Percentiles rank a stretch among this genome's conserved stretches.
Evolutionary conservation across 2,329 filamentous ascomycete species (phyloP).

Genomic region (Xylaria sp.): DNA sequence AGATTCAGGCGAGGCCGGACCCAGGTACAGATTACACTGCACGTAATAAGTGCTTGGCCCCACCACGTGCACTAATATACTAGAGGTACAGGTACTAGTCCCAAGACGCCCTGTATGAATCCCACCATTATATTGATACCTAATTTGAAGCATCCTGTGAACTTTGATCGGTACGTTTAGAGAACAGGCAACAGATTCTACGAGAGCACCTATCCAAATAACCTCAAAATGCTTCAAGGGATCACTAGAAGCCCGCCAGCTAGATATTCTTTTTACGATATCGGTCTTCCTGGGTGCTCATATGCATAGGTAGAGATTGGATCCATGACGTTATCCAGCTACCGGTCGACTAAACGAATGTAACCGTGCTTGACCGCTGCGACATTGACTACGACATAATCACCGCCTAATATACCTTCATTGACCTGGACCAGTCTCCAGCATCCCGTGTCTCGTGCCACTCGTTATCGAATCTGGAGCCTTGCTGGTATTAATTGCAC

Average conservation of each 20-base stretch:
- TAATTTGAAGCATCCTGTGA: too few species aligned
- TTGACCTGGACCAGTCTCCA: constrained; percentile 11
- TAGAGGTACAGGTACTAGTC: too few species aligned
- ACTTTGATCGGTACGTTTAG: neutral
- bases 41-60: too few species aligned
- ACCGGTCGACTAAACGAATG: constrained; percentile 21
- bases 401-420: constrained; percentile 21
- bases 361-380: constrained; percentile 22
- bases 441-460: constrained; percentile 28
- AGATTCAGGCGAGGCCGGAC: neutral
- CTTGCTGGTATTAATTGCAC: constrained; percentile 34
- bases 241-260: neutral
- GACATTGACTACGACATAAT: constrained; percentile 28
- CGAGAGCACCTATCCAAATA: neutral
- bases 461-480: constrained; percentile 32
- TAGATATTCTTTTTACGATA: neutral
- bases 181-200: neutral
- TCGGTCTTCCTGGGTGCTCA: neutral
- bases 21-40: too few species aligned
- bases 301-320: neutral
- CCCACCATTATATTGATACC: too few species aligned
- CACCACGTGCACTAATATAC: too few species aligned
- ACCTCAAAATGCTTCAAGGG: neutral
- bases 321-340: constrained; percentile 17
- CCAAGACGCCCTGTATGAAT: too few species aligned